A percentile compares a stretch with the other conserved stretches of the same genome.
Evolutionary conservation across 139 green algal species (phyloP).

Genomic region (Micractinium conductrix): DNA sequence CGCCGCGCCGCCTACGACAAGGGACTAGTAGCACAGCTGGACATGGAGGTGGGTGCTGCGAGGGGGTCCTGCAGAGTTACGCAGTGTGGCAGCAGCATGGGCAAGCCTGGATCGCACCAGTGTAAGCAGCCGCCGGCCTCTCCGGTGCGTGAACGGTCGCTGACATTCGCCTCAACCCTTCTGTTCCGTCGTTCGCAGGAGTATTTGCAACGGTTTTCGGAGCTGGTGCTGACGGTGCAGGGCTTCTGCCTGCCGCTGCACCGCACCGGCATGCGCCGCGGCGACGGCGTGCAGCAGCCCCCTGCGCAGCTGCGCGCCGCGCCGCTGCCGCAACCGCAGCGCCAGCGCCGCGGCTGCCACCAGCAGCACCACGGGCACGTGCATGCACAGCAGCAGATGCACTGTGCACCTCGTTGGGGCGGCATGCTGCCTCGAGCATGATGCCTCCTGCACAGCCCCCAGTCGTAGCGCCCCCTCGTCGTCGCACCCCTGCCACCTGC

Average conservation of each 20-base stretch:
- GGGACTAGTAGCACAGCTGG: constrained; percentile 25
- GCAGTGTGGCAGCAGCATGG: background rate
- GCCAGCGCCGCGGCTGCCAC: background rate
- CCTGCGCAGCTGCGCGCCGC: background rate
- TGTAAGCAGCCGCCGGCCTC: too few relatives aligned
- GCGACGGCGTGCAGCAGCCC: background rate
- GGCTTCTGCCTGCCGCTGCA: constrained; percentile 39
- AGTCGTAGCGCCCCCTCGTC: too few relatives aligned
- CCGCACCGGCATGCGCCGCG: background rate
- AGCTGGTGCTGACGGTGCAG: constrained; percentile 41
- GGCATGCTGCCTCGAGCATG: background rate
- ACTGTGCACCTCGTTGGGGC: background rate
- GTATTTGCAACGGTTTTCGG: constrained; percentile 33
- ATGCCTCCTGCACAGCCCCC: background rate
- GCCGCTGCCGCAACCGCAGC: background rate
- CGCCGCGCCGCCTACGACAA: constrained; percentile 28
- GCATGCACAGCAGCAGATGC: background rate
- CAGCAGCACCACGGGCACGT: background rate
- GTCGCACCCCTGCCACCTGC: too few relatives aligned
- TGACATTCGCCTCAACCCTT: too few relatives aligned
- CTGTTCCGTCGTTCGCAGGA: too few relatives aligned
- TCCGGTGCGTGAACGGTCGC: too few relatives aligned
- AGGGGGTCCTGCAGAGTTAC: too few relatives aligned
- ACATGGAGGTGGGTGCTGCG: constrained; percentile 27
- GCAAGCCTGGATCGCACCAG: too few relatives aligned